Evolutionary conservation across 306 rosid species (phyloP).

Genomic region (Acacia confusa): DNA sequence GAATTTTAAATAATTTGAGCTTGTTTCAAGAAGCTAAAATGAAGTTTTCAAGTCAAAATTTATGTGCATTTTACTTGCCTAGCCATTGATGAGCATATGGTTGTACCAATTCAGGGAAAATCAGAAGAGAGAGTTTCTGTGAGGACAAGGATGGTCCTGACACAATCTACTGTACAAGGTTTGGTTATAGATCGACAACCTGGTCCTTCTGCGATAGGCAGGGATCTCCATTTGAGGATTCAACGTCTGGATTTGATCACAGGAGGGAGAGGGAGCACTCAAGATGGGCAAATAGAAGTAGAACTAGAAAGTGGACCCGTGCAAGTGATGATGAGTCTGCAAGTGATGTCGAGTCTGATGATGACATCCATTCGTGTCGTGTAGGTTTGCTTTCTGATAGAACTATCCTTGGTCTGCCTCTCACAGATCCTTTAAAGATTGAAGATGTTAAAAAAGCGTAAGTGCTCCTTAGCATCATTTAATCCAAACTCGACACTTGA

Average conservation of each 20-base stretch:
- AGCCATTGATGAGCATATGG: conserved; percentile 14
- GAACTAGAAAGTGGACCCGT: conserved; percentile 43
- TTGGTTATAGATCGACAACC: conserved; percentile 56
- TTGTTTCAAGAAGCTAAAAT: conserved; percentile 7
- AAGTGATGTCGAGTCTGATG: conserved; percentile 55
- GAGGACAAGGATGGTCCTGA: conserved; percentile 56
- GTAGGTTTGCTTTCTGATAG: conserved; percentile 65
- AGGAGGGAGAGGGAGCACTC: conserved; percentile 49
- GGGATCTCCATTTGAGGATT: conserved; percentile 39
- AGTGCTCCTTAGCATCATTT: conserved; percentile 35
- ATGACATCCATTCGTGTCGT: conserved; percentile 14
- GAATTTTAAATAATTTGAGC: conserved; percentile 1
- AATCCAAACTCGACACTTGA: neutral
- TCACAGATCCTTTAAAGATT: conserved; percentile 71
- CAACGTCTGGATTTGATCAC: conserved; percentile 60
- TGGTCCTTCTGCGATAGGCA: conserved; percentile 55
- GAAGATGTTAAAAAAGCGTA: conserved; percentile 92
- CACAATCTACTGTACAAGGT: conserved; percentile 55
- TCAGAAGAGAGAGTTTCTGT: conserved; percentile 42
- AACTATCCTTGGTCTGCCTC: conserved; percentile 77
- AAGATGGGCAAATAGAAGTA: conserved; percentile 42
- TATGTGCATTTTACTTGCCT: conserved; percentile 16
- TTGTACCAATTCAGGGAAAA: conserved; percentile 35
- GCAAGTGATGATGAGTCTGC: conserved; percentile 58
- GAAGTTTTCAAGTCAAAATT: neutral